Evolutionary conservation across 345 rosid species (phyloP).

Genomic region (Cardiospermum halicacabum): DNA sequence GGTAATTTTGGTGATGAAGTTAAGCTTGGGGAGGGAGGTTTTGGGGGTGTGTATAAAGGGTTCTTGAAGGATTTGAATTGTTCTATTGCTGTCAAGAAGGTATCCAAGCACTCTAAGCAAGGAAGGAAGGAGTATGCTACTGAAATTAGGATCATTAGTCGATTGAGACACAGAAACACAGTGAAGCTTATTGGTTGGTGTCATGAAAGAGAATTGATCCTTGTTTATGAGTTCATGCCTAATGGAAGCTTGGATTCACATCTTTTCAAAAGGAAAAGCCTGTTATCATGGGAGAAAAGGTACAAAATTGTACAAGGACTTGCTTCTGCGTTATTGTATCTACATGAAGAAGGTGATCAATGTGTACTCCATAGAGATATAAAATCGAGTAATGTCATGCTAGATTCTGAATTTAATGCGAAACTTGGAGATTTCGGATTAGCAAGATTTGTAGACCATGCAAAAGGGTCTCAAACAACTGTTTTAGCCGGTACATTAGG

Average conservation of each 20-base stretch:
- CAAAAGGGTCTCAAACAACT: constrained; percentile 18
- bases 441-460: constrained; percentile 31
- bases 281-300: constrained; percentile 23
- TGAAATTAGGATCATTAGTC: constrained; percentile 21
- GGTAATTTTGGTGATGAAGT: constrained; percentile 9
- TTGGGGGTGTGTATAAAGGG: constrained; percentile 22
- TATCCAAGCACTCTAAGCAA: constrained; percentile 14
- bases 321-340: constrained; percentile 21
- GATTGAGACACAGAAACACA: constrained; percentile 44
- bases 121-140: constrained; percentile 24
- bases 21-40: constrained; percentile 25
- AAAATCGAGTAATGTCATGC: constrained; percentile 25
- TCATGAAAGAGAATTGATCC: constrained; percentile 37
- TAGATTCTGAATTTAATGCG: constrained; percentile 23
- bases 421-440: constrained; percentile 38
- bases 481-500: constrained; percentile 25
- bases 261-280: constrained; percentile 17
- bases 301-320: constrained; percentile 20
- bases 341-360: constrained; percentile 24
- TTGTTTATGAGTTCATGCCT: constrained; percentile 29
- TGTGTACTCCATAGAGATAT: constrained; percentile 26
- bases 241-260: not conserved
- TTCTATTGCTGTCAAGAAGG: constrained; percentile 17
- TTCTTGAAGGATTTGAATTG: not conserved
- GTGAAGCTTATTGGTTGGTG: constrained; percentile 48